Base-by-base conservation (phyloP, 768 basidiomycete species). In the Mycena rosella region DNA sequence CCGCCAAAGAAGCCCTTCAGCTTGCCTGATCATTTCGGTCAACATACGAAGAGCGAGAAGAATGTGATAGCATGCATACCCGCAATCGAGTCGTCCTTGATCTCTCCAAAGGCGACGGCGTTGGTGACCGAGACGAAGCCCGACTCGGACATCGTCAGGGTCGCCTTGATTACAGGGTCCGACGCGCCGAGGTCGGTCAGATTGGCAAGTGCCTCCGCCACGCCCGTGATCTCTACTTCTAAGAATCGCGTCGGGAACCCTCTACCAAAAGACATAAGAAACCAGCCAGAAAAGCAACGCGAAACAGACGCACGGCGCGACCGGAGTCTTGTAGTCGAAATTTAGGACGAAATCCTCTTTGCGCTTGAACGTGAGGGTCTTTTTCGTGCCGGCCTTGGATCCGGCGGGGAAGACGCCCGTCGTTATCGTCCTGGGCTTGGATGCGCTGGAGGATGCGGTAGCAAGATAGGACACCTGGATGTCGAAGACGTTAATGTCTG, bases 81-180 rank as follows among this genome's bases (percentile, higher is more conserved):
- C 63, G 90, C 82, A 49, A 95, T 77, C 26, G 90, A 91, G 18
- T 94, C 92, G 69, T 93, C 90, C 76, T 93, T 96, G 74, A 93
- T 86, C 72, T 95, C 93, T 10, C 92, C 95, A 64, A 87, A 89
- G 7, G 90, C 89, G 45, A 96, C 74, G 0, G 95, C 96, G 61
- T 94, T 92, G 17, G 89, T 86, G 38, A 95, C 89, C 3, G 91
- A 89, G 7, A 95, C 83, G 73, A 98, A 92, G 9, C 96, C 96
- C 55, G 94, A 94, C 57, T 96, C 94, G 42, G 94, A 94, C 44
- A 98, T 83, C 29, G 88, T 82, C 56, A 98, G 79, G 0, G 93
- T 95, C 20, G 95, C 91, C 78, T 96, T 96, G 73, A 99, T 85
- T 17, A 96, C 88, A 3, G 96, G 93, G 73, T 96, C 94, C 27